These are phyloP conservation scores for Yarrowia sp. DNA, from an alignment of 805 yeast species.

Conservation along the genomic window DNA sequence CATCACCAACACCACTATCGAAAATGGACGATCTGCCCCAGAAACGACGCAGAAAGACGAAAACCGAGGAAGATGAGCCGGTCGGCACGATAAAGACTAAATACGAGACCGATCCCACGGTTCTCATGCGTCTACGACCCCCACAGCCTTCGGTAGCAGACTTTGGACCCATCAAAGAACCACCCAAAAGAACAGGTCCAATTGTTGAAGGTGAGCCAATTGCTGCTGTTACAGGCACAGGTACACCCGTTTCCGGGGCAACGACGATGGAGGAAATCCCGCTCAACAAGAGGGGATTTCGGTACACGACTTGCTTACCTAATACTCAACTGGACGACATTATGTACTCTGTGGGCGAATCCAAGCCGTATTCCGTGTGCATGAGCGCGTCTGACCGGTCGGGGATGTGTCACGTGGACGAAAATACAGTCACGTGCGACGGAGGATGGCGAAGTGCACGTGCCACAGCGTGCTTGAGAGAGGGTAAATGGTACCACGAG, in stretches of 20 bases:
- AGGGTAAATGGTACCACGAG: conserved; percentile 84
- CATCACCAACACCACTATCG: conserved; percentile 1
- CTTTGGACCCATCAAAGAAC: conserved; percentile 30
- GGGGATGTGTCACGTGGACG: conserved; percentile 42
- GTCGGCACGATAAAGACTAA: not conserved
- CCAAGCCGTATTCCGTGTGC: conserved; percentile 67
- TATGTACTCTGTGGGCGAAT: conserved; percentile 74
- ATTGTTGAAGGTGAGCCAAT: conserved; percentile 6
- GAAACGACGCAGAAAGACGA: conserved; percentile 31
- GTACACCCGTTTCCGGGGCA: conserved; percentile 20
- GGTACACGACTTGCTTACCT: conserved; percentile 80
- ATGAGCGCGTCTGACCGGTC: conserved; percentile 75
- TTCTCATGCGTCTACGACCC: conserved; percentile 20
- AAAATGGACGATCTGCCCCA: conserved; percentile 28
- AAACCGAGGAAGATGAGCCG: conserved; percentile 4
- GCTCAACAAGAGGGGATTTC: conserved; percentile 76
- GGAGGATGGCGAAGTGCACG: conserved; percentile 84
- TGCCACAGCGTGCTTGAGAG: conserved; percentile 74
- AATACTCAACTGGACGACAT: conserved; percentile 59
- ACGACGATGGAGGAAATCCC: conserved; percentile 74
- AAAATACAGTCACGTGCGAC: conserved; percentile 56
- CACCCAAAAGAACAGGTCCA: conserved; percentile 25
- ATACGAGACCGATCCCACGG: conserved; percentile 31
- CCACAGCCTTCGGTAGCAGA: conserved; percentile 32
- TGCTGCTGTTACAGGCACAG: conserved; percentile 20